Base-by-base conservation (phyloP, 1,139 yeast genomes). In the Martiniozyma asiatica region DNA sequence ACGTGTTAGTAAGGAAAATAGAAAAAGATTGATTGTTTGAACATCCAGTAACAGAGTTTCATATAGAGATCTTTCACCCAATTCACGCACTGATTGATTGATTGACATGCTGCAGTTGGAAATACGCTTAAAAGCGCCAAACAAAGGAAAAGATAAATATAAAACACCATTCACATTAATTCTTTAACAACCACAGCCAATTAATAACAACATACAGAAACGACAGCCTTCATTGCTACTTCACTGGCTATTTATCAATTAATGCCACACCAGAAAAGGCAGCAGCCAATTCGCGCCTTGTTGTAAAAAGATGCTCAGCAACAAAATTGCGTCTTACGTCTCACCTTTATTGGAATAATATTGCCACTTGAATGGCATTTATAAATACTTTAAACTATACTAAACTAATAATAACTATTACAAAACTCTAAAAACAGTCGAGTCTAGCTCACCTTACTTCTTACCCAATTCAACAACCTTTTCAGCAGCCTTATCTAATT, bases 401-500 rank as follows among this genome's bases (percentile, higher is more conserved):
- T 21, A 10, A 21, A 8, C 11, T 21, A 21, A 21, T 21, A 21
- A 8, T 8, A 12, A 21, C 7, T 10, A 6, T 14, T 8, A 12
- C 7, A 24, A 22, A 10, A 8, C 22, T 24, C 17, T 16, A 16
- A 24, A 22, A 9, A 21, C 8, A 11, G n/a, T 5, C 10, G n/a
- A n/a, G n/a, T n/a, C n/a, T n/a, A n/a, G n/a, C n/a, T 19, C 12
- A 14, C 22, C 22, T 32, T 32, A 37, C 56, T 38, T 36, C 13
- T 21, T 30, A 34, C 53, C 53, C 29, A 85, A 71, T 58, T 73
- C 68, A 47, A 87, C 95, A 49, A 81, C 94, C 67, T 80, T 84
- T 63, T 84, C 78, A 48, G 99, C 99, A 53, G 99, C 99, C 45
- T 85, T 84, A 61, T 89, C 98, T 51, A 89, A 74, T 58, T 89